These are phyloP conservation scores for Globisporangium recalcitrans DNA, from an alignment of 352 stramenopile species.

Conservation along the genomic window DNA sequence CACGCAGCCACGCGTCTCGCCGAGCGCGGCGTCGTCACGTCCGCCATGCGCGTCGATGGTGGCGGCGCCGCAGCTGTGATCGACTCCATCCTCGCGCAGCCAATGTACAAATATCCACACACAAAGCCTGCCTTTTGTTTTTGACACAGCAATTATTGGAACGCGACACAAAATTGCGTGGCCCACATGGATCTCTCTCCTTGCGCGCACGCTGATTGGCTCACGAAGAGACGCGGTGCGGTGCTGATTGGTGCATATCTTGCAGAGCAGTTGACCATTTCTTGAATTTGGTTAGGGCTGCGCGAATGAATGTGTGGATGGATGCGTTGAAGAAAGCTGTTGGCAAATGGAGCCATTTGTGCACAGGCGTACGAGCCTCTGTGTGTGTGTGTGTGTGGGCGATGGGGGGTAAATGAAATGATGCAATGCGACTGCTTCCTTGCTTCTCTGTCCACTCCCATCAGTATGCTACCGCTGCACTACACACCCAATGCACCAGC, in stretches of 20 bases:
- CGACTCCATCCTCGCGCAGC: slow-evolving; percentile 8
- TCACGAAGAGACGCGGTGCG: background rate
- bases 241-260: slow-evolving; percentile 9
- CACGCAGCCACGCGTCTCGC: slow-evolving; percentile 10
- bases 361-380: background rate
- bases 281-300: background rate
- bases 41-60: background rate
- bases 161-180: background rate
- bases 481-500: background rate
- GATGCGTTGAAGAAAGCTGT: slow-evolving; percentile 4
- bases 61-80: background rate
- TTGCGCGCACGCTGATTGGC: background rate
- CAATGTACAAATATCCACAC: slow-evolving; percentile 10
- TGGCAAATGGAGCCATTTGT: background rate
- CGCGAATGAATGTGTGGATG: background rate
- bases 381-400: background rate
- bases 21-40: background rate
- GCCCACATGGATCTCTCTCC: background rate
- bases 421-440: background rate
- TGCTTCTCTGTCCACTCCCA: background rate
- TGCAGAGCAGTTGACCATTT: background rate
- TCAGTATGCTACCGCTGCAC: background rate
- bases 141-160: background rate
- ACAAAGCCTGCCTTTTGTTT: background rate
- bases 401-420: background rate